Base-by-base conservation (phyloP, 192 early-diverging fungal species). In the Dissophora ornata region DNA sequence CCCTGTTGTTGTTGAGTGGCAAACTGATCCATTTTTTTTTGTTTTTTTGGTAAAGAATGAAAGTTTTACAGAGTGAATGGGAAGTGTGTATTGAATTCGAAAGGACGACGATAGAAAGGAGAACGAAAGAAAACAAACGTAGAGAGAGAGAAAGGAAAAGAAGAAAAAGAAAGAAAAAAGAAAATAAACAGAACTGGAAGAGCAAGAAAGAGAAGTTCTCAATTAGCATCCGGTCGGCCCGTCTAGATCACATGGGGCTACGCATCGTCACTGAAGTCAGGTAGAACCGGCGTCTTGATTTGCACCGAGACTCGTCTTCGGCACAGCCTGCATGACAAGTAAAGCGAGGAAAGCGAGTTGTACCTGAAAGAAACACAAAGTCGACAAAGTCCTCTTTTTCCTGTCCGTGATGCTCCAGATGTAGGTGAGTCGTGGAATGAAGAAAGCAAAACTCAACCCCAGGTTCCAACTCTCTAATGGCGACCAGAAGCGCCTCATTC, bases 1-100 rank as follows among this genome's bases (percentile, higher is more conserved):
- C 73, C 79, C 44, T 80, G 79, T 15, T 60, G 54, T 61, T 61
- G 48, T 26, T 69, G 58, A 54, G 34, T 10, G 48, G 68, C 28
- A 51, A 57, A 63, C 55, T 80, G 70, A 49, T 80, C 71, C 58
- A 67, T 65, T 67, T 68, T 42, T 69, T 67, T 59, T 47, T 57
- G 67, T 45, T 45, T 6, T 45, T 45, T 10, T 45, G n/a, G 4
- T n/a, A 42, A 30, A 54, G 36, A 61, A 42, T 33, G 44, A 57
- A 45, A 61, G 40, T 24, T 10, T 22, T n/a, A 33, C 21, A 56
- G 54, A 56, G n/a, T n/a, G n/a, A n/a, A n/a, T n/a, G n/a, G n/a
- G n/a, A n/a, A n/a, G n/a, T n/a, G n/a, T n/a, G n/a, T n/a, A n/a
- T n/a, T n/a, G n/a, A n/a, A n/a, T n/a, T n/a, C n/a, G 15, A 12